Base-by-base conservation (phyloP, 345 rosid genomes). In the Crucihimalaya himalaica region DNA sequence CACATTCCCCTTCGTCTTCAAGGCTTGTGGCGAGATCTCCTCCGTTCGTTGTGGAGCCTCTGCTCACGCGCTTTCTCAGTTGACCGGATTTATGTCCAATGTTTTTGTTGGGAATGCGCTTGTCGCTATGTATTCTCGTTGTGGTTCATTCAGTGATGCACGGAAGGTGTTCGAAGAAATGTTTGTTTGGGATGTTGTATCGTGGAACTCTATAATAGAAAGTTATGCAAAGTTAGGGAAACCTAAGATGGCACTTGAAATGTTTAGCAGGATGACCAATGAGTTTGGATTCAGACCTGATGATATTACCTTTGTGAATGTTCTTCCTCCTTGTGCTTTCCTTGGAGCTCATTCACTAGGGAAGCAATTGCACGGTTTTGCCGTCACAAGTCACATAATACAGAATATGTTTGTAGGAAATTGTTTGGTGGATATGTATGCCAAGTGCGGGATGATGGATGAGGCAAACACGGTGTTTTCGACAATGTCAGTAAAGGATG, bases 401-500 rank as follows among this genome's bases (percentile, higher is more conserved):
- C 84, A 84, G 60, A 86, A 88, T 76, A 82, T 88, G 56, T 90
- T 81, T 66, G 91, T 90, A 57, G 88, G 86, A 48, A 92, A 90
- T 54, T 86, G 95, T 1, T 63, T 90, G 79, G 84, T 90, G 80
- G 96, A 87, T 79, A 83, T 90, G 95, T 90, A 92, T 83, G 93
- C 98, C 9, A 92, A 90, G 68, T 88, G 89, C 51, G 84, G 82
- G 58, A 81, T 77, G 90, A 84, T 92, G 84, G 81, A 80, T 13
- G 88, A 83, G 51, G 97, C 93, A 5, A 70, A 66, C 43, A 81
- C 56, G 11, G 87, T 90, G 68, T 92, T 92, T 43, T 66, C 79
- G 12, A 51, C 79, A 66, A 92, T 88, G 87, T 50, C 72, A 21
- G 59, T 78, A 15, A 93, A 85, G 66, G 97, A 93, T 81, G 88